Conservation (phyloP, 2,329 filamentous ascomycete genomes). For the Calonectria ilicicola region DNA sequence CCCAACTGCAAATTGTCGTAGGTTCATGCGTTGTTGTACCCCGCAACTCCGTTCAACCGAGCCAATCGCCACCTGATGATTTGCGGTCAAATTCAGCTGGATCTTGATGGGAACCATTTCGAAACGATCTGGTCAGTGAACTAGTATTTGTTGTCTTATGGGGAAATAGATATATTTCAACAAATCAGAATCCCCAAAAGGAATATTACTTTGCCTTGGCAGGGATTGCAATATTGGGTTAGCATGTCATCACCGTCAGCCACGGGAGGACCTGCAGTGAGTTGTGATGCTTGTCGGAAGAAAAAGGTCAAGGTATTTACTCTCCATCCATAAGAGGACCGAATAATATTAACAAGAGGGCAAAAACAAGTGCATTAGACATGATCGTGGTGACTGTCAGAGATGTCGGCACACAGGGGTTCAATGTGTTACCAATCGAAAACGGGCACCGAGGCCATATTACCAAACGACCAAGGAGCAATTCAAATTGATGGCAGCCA, state of each 20-base stretch:
- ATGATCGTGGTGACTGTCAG: neutral
- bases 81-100: neutral
- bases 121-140: neutral
- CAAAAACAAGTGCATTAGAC: neutral
- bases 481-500: neutral
- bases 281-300: neutral
- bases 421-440: neutral
- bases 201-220: neutral
- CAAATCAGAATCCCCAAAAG: neutral
- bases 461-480: constrained; percentile 1
- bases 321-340: neutral
- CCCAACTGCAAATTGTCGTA: neutral
- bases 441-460: neutral
- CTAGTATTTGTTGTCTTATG: neutral
- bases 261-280: neutral
- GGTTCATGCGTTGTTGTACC: neutral
- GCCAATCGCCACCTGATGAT: neutral
- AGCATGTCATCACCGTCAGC: neutral
- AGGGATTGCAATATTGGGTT: no score
- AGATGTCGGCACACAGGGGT: neutral
- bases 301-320: neutral
- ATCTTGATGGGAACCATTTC: neutral
- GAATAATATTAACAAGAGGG: neutral
- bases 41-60: neutral
- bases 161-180: neutral